Percentiles rank a stretch among this genome's conserved stretches.
Conservation (phyloP, 805 yeast species). For the Tetrapisispora iriomotensis region DNA sequence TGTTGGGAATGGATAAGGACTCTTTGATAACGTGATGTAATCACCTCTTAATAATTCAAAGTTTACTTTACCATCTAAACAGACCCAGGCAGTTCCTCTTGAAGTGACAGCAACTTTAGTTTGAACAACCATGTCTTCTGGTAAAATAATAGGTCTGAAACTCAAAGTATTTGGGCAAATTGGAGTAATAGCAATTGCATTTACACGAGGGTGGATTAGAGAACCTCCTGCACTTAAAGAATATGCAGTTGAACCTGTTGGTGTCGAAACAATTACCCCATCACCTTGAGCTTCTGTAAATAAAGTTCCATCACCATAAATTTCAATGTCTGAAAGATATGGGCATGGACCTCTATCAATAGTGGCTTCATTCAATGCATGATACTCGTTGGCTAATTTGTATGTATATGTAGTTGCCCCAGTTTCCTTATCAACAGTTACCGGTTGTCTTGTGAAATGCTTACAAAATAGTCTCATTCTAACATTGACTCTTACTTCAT, state of each 20-base stretch:
- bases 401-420: slow-evolving; percentile 31
- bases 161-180: slow-evolving; percentile 91
- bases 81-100: slow-evolving; percentile 87
- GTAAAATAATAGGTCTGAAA: slow-evolving; percentile 80
- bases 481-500: slow-evolving; percentile 67
- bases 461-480: slow-evolving; percentile 83
- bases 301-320: slow-evolving; percentile 77
- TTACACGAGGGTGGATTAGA: slow-evolving; percentile 86
- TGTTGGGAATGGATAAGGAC: slow-evolving; percentile 88
- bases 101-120: slow-evolving; percentile 74
- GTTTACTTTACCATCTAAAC: slow-evolving; percentile 86
- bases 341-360: slow-evolving; percentile 92
- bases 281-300: slow-evolving; percentile 88
- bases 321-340: slow-evolving; percentile 74
- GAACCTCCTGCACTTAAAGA: slow-evolving; percentile 92
- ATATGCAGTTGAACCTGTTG: slow-evolving; percentile 93
- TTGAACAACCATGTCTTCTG: slow-evolving; percentile 80
- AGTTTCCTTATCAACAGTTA: slow-evolving; percentile 32
- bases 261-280: slow-evolving; percentile 84
- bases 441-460: slow-evolving; percentile 37
- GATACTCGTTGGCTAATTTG: slow-evolving; percentile 43
- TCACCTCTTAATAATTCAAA: slow-evolving; percentile 75
- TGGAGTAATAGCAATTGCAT: slow-evolving; percentile 85
- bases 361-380: slow-evolving; percentile 78
- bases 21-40: slow-evolving; percentile 72